These are phyloP conservation scores for Leishmania major DNA, from an alignment of 208 protist genomes.

Conservation along the genomic window DNA sequence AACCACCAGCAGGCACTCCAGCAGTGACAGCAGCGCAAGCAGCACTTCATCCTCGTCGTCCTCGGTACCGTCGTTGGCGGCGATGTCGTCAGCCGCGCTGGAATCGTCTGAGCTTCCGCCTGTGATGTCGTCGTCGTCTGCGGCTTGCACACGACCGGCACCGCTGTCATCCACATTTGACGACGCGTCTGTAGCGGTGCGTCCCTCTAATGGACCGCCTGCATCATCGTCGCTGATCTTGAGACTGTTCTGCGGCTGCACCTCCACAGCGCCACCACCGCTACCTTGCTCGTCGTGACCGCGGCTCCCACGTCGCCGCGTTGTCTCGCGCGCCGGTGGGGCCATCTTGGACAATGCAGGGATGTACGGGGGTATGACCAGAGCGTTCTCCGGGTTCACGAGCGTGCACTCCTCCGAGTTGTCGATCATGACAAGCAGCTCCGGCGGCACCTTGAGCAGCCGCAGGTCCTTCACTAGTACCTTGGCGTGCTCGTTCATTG, in stretches of 20 bases:
- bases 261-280: background rate
- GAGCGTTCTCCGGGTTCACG: conserved; percentile 78
- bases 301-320: conserved; percentile 1
- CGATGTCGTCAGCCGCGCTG: conserved; percentile 17
- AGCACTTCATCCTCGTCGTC: conserved; percentile 74
- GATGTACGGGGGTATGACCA: conserved; percentile 81
- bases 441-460: conserved; percentile 78
- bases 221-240: background rate
- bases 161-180: background rate
- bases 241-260: background rate
- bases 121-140: background rate
- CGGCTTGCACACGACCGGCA: background rate
- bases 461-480: conserved; percentile 86
- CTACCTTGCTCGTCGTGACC: background rate
- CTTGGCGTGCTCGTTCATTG: conserved; percentile 55
- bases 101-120: conserved; percentile 2
- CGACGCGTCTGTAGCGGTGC: background rate
- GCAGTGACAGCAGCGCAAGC: conserved; percentile 67
- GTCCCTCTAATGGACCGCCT: background rate
- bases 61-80: conserved; percentile 25
- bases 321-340: background rate
- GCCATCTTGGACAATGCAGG: conserved; percentile 39
- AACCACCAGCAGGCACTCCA: conserved; percentile 80
- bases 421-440: conserved; percentile 88
- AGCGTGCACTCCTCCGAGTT: conserved; percentile 83